Evolutionary conservation across 163 green algal genomes (phyloP), one percentile per base, ranked within the genome.

Genomic region (Scenedesmus sp.): DNA sequence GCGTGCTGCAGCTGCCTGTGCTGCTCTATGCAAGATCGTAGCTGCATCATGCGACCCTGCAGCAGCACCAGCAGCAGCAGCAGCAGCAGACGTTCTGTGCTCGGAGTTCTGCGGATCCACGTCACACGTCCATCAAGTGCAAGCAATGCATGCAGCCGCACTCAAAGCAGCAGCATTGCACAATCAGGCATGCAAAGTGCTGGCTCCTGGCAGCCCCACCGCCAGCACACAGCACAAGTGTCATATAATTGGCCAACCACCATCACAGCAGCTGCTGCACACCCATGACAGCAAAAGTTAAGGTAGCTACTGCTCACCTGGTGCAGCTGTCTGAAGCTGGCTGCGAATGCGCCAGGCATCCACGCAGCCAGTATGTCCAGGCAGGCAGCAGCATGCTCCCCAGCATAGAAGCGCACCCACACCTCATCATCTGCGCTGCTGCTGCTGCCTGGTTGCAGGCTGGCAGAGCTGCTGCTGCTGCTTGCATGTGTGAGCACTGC

Each of bases 311-410:
- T 4, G 20, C 54, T 73, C 64, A 84, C 89, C 89, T 92, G 18
- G 54, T 92, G 89, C 1, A 52, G 59, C 20, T 46, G 12, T 23
- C 23, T 84, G 82, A 92, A 92, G 23, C 82, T 8, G 1, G 56
- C 81, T 20, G 82, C 81, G 7, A 88, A 52, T 9, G 34, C 70
- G 1, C 82, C 90, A 62, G 83, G 90, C 54, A 92, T 87, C 90
- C 90, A 92, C 2, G 70, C 70, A 2, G 83, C 70, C 60, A 92
- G 90, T 12, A 87, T 74, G 5, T 70, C n/a, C 83, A 92, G 83
- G n/a, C 56, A 81, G 4, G 55, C 2, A 2, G 26, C 9, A 0
- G 57, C 67, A 8, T 67, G 56, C 79, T 66, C 15, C 9, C 26
- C 23, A 6, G 83, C 83, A 20, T 92, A 92, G 5, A 92, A 57